phyloP scores from a whole-genome alignment of 495 filamentous ascomycete genomes.

The Annulohypoxylon nitens region DNA sequence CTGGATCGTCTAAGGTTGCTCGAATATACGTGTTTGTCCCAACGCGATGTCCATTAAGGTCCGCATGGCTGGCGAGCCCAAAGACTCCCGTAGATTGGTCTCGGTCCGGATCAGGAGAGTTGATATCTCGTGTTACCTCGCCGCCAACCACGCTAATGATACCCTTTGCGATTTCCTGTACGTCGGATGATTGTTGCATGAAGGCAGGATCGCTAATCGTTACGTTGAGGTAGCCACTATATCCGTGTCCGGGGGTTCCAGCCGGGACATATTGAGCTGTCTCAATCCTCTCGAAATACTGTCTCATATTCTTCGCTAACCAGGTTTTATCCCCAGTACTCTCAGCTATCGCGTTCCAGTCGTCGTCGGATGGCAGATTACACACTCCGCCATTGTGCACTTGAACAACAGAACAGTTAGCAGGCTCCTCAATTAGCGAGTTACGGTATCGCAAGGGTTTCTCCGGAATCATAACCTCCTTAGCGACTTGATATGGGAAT shows the following conservation, averaged over 20 bases:
- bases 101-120: conserved; percentile 51
- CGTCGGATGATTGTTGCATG: conserved; percentile 46
- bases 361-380: conserved; percentile 57
- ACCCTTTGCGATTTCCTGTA: conserved; percentile 44
- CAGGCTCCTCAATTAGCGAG: background rate
- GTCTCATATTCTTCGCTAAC: conserved; percentile 61
- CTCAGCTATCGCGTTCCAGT: conserved; percentile 62
- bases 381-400: conserved; percentile 63
- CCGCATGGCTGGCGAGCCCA: conserved; percentile 59
- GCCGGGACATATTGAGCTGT: conserved; percentile 57
- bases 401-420: conserved; percentile 3
- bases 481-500: background rate
- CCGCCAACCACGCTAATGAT: conserved; percentile 56
- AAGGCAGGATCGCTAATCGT: conserved; percentile 53
- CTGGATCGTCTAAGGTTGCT: conserved; percentile 59
- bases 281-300: conserved; percentile 60
- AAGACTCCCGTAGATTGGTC: conserved; percentile 60
- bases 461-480: background rate
- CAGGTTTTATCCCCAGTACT: conserved; percentile 61
- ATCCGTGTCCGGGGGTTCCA: conserved; percentile 59
- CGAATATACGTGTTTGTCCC: conserved; percentile 61
- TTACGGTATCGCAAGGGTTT: background rate
- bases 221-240: conserved; percentile 59
- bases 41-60: conserved; percentile 56
- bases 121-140: conserved; percentile 57